Percentiles rank a stretch among this genome's conserved stretches.
Evolutionary conservation across 2,329 filamentous ascomycete genomes (phyloP).

Genomic region (Arthrobotrys pseudoclavata): DNA sequence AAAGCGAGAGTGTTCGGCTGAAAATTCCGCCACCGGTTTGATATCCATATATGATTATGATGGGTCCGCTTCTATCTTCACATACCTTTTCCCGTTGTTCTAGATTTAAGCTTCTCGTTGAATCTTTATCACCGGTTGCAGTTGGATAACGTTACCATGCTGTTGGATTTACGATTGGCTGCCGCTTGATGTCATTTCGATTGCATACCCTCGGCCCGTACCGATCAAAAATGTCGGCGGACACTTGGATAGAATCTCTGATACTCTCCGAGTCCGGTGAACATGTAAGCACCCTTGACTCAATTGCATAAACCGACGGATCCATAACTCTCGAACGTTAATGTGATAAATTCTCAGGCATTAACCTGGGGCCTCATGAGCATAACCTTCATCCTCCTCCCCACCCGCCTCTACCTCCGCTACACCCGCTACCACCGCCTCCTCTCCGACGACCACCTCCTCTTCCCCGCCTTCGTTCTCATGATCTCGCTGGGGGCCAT

Average conservation of each 20-base stretch:
- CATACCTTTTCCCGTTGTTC: background rate
- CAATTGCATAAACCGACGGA: background rate
- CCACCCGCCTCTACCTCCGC: constrained; percentile 29
- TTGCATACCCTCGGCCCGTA: background rate
- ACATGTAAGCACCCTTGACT: constrained; percentile 28
- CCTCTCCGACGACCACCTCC: constrained; percentile 42
- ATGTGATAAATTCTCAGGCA: background rate
- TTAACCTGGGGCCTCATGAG: constrained; percentile 44
- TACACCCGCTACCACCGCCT: constrained; percentile 22
- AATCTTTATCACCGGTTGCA: background rate
- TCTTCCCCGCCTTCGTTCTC: constrained; percentile 31
- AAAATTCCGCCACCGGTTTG: background rate
- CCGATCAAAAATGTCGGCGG: constrained; percentile 20
- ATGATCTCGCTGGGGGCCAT: constrained; percentile 23
- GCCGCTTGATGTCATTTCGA: background rate
- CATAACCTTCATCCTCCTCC: constrained; percentile 36
- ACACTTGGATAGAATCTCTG: constrained; percentile 35
- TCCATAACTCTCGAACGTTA: background rate
- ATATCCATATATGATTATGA: background rate
- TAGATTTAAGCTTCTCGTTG: background rate
- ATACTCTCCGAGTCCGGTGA: constrained; percentile 31
- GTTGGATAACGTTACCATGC: constrained; percentile 11
- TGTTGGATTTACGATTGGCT: constrained; percentile 8
- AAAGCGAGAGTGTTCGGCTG: background rate
- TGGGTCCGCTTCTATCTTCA: background rate